phyloP scores from a whole-genome alignment of 306 rosid genomes.

The Phaseolus lunatus region DNA sequence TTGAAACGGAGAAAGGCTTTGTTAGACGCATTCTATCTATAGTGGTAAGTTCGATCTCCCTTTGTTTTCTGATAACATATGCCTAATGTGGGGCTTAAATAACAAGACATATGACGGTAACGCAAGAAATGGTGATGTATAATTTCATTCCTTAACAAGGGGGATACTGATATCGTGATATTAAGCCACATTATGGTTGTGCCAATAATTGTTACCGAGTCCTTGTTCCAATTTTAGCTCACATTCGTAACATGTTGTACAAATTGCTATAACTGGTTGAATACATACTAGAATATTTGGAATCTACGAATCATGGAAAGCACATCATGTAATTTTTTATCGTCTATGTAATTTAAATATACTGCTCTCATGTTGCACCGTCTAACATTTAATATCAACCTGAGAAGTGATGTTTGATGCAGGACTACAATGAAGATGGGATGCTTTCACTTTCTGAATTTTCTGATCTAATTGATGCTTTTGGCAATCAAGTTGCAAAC shows the following conservation, averaged over 20 bases:
- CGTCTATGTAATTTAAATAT: constrained; percentile 17
- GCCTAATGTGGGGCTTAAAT: constrained; percentile 35
- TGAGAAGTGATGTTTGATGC: constrained; percentile 46
- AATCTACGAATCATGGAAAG: constrained; percentile 16
- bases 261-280: constrained; percentile 33
- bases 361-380: neutral
- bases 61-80: constrained; percentile 39
- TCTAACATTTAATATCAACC: constrained; percentile 34
- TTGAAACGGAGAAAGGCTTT: constrained; percentile 86
- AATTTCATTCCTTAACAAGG: constrained; percentile 22
- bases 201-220: constrained; percentile 16
- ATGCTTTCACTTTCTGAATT: constrained; percentile 83
- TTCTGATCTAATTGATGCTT: constrained; percentile 82
- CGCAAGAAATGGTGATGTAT: constrained; percentile 6
- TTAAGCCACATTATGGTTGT: constrained; percentile 5
- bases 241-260: constrained; percentile 27
- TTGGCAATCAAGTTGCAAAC: constrained; percentile 85
- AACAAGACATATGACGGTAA: constrained; percentile 7
- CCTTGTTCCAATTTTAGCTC: constrained; percentile 23
- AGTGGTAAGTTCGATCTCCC: constrained; percentile 71
- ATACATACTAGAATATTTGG: constrained; percentile 28
- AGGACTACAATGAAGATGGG: constrained; percentile 96
- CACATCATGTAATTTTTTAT: constrained; percentile 3
- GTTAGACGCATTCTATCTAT: constrained; percentile 90
- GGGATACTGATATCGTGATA: constrained; percentile 6